Base-by-base conservation (phyloP, 805 yeast species). In the Suhomyces pyralidae region DNA sequence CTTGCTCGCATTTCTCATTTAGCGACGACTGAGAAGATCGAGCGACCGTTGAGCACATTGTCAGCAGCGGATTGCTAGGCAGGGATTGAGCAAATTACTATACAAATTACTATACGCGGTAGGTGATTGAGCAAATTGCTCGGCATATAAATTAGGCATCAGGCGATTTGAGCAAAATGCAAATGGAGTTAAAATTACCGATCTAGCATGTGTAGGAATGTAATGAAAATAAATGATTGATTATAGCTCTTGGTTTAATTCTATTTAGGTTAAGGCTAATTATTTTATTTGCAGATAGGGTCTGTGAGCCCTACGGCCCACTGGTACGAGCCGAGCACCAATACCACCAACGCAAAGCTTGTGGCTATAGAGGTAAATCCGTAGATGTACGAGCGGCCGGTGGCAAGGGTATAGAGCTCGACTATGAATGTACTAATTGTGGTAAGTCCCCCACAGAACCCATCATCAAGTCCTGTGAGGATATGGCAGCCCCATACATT, bases 401-500 rank as follows among this genome's bases (percentile, higher is more conserved):
- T 49, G 51, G 63, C 52, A 40, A 68, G 46, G 1, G 63, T 64
- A 55, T 60, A 74, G 38, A 89, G 66, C 65, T 91, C 97, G 42
- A 80, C 83, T 7, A 88, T 78, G 58, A 90, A 87, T 0, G 97
- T 87, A 51, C 93, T 85, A 40, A 89, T 81, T 0, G 97, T 88
- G 40, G 90, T 82, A 48, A 86, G 66, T 2, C 81, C 78, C 0
- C 92, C 96, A 62, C 90, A 84, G 53, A 81, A 83, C 0, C 96
- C 96, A 58, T 81, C 81, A 17, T 70, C 74, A 2, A 87, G 62
- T 0, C 86, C 91, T 7, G 59, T 55, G 0, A 85, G 60, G 3
- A 83, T 80, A 40, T 81, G 83, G 55, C 88, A 82, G 0, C 74
- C 62, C 4, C 79, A 54, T 0, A 57, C 25, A 3, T 63, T 60